Base-by-base conservation (phyloP, 1,284 basidiomycete genomes). In the Papiliotrema laurentii region DNA sequence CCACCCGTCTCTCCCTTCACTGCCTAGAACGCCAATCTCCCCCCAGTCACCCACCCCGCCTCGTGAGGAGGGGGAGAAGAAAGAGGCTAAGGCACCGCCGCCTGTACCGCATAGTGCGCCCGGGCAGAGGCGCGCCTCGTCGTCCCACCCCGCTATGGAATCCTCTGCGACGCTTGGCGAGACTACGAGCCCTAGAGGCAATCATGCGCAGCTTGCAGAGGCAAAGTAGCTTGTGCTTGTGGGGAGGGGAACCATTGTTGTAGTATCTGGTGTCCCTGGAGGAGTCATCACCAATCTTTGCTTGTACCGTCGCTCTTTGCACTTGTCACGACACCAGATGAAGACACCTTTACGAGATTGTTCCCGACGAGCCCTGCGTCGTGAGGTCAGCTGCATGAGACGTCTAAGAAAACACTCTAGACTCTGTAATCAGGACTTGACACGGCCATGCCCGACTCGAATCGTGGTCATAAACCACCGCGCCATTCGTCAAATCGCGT, bases 1-100 rank as follows among this genome's bases (percentile, higher is more conserved):
- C 30, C 47, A 43, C 30, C 40, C 45, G 14, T 47, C 47, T 5
- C 28, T 48, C 30, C 40, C 45, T 27, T 47, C 47, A 6, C 28
- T 48, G 25, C 47, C 47, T 18, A 14, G 24, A 6, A 19, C 41
- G 19, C 44, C 44, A 9, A 36, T 25, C 13, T 37, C 27, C 9
- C 37, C 45, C 7, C 27, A 22, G 9, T 47, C 38, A 24, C 40
- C 47, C 24, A 21, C 28, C 4, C 43, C 47, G 19, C 47, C 47
- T 14, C 24, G 25, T 14, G 18, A 31, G 27, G 25, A n/a, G 26
- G 37, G 19, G 18, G 18, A 45, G 33, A 45, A 9, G 36, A 18
- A 19, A 21, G 36, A 14, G 36, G 18, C 19, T 38, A 10, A 19
- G 10, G 36, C 9, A 7, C 9, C 19, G 36, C 36, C 9, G 9